Evolutionary conservation across 2,329 filamentous ascomycete species (phyloP).

Genomic region (Huntiella abstrusa): DNA sequence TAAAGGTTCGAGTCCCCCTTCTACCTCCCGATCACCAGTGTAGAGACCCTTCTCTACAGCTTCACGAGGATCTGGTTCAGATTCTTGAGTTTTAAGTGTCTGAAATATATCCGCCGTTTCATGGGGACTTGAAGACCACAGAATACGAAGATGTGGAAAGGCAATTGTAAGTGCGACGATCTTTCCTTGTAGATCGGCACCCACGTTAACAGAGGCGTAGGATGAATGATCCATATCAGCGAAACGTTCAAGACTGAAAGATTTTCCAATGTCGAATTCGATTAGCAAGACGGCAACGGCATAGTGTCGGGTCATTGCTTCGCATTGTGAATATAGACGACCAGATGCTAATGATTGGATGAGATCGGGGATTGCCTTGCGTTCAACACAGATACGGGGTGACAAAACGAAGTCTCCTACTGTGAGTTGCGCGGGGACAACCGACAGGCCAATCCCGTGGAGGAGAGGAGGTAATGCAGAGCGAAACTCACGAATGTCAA

Average conservation of each 20-base stretch:
- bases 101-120: constrained; percentile 97
- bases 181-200: constrained; percentile 63
- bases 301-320: constrained; percentile 91
- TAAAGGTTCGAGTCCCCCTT: constrained; percentile 6
- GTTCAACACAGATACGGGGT: constrained; percentile 79
- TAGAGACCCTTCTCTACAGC: constrained; percentile 72
- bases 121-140: constrained; percentile 86
- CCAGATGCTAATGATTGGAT: constrained; percentile 86
- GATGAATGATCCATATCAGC: constrained; percentile 27
- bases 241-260: constrained; percentile 78
- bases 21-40: constrained; percentile 20
- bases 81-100: constrained; percentile 71
- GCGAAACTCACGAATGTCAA: constrained; percentile 90
- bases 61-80: constrained; percentile 75
- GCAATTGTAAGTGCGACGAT: constrained; percentile 81
- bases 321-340: constrained; percentile 75
- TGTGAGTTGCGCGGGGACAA: constrained; percentile 88
- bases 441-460: constrained; percentile 70
- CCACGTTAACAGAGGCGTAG: background rate
- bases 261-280: constrained; percentile 94
- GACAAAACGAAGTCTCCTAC: constrained; percentile 93
- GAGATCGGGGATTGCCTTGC: constrained; percentile 80
- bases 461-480: constrained; percentile 80
- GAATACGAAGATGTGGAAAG: constrained; percentile 74
- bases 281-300: constrained; percentile 78